Base-by-base conservation (phyloP, 352 stramenopile species). In the Phytophthora idaei region DNA sequence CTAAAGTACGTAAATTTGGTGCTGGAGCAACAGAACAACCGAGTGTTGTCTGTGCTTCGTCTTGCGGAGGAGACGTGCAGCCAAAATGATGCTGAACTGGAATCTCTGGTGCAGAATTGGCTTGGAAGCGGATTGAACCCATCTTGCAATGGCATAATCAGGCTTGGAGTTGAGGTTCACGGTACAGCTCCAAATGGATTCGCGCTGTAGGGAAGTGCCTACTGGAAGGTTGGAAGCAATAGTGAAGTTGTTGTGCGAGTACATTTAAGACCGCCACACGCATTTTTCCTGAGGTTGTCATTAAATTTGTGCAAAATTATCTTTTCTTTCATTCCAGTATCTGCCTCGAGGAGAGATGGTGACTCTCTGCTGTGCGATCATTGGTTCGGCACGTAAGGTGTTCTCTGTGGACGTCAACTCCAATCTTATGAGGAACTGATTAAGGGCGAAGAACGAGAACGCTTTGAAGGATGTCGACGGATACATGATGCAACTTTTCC, bases 1-100 rank as follows among this genome's bases (percentile, higher is more conserved):
- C 6, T 31, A 7, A 65, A 62, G 15, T 14, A 60, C 41, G 21
- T 60, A 45, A n/a, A 39, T 3, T 11, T 63, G 4, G 49, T 67
- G 4, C 5, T 71, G 50, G 27, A 60, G 34, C 37, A 71, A 11
- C 67, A 71, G 31, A 64, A 49, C 10, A 42, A 67, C 8, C 61
- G 50, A 32, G 3, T 74, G 5, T 11, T 63, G 14, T 47, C 54
- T 5, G 48, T 46, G 7, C 32, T 74, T 57, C 56, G 41, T 31
- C 42, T 67, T 15, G 61, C 34, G 4, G 39, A 67, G 21, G 67
- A 68, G 28, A 51, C 25, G 0, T 51, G 51, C 11, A 37, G 25
- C 6, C 55, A 59, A 49, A 58, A 63, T 46, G 51, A 56, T 4
- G 31, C 39, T 55, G 67, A 67, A 45, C 39, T 60, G 21, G 45